A percentile compares a stretch with the other conserved stretches of the same genome.
phyloP scores from a whole-genome alignment of 495 filamentous ascomycete genomes.

The Cercophora sp. region DNA sequence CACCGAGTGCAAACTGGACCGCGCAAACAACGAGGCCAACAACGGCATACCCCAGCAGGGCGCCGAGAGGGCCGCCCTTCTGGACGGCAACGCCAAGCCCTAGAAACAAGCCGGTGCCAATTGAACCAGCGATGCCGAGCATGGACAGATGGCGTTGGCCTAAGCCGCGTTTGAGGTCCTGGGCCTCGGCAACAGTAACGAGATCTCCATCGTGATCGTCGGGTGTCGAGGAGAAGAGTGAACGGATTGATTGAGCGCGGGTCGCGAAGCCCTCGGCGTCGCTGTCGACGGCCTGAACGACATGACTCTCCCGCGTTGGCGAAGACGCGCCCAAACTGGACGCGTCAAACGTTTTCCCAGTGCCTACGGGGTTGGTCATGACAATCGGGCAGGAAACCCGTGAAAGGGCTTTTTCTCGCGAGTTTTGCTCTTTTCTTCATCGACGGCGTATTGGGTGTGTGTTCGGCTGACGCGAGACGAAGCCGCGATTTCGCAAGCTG shows the following conservation, averaged over 20 bases:
- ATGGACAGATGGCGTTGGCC: conserved; percentile 47
- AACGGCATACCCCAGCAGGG: conserved; percentile 50
- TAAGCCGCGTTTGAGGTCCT: conserved; percentile 38
- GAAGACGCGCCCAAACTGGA: too few relatives aligned
- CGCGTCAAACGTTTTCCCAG: too few relatives aligned
- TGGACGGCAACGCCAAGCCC: conserved; percentile 46
- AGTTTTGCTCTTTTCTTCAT: too few relatives aligned
- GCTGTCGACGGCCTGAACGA: too few relatives aligned
- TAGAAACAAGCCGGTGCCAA: conserved; percentile 55
- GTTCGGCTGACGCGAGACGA: too few relatives aligned
- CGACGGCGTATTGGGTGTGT: too few relatives aligned
- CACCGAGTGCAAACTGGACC: conserved; percentile 54
- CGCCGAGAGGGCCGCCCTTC: conserved; percentile 46
- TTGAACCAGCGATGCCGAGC: conserved; percentile 43
- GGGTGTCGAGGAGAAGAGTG: background rate
- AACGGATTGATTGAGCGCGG: background rate
- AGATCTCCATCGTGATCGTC: conserved; percentile 19
- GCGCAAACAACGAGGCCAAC: conserved; percentile 48
- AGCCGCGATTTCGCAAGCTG: too few relatives aligned
- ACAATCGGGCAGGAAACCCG: too few relatives aligned
- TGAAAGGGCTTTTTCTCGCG: too few relatives aligned
- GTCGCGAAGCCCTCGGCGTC: too few relatives aligned
- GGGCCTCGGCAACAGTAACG: conserved; percentile 31
- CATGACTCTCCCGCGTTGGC: too few relatives aligned
- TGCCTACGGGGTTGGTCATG: too few relatives aligned